These are phyloP conservation scores for Candida xyloterini DNA, from an alignment of 805 yeast genomes.

Conservation along the genomic window DNA sequence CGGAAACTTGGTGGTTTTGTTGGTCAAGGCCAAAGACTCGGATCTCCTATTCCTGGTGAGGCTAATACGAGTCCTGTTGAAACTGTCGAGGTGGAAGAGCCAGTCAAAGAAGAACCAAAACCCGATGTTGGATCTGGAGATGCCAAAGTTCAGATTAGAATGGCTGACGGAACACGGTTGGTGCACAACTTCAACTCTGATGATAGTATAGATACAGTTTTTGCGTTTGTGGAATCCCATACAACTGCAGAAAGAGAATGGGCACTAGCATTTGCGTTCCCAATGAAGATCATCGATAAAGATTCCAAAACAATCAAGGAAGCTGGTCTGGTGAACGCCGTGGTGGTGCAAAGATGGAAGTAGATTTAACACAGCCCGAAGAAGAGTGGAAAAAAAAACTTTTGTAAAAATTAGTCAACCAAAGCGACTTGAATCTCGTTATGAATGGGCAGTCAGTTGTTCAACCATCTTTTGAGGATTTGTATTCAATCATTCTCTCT, in stretches of 20 bases:
- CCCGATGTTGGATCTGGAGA: constrained; percentile 43
- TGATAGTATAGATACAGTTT: constrained; percentile 64
- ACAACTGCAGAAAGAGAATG: constrained; percentile 50
- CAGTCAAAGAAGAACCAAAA: constrained; percentile 12
- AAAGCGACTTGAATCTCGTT: not conserved
- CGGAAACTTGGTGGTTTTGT: constrained; percentile 54
- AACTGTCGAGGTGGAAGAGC: constrained; percentile 12
- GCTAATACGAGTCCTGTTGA: constrained; percentile 23
- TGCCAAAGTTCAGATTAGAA: constrained; percentile 73
- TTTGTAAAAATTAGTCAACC: constrained; percentile 1
- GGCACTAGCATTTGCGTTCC: constrained; percentile 75
- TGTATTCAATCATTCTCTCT: constrained; percentile 38
- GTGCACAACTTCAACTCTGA: constrained; percentile 60
- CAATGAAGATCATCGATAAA: constrained; percentile 67
- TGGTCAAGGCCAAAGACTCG: constrained; percentile 83
- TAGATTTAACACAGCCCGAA: constrained; percentile 17
- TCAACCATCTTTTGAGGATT: constrained; percentile 51
- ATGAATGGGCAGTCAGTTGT: constrained; percentile 25
- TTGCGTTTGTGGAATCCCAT: constrained; percentile 59
- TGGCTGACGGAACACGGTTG: constrained; percentile 75
- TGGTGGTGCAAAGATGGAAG: constrained; percentile 86
- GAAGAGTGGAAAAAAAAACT: constrained; percentile 1
- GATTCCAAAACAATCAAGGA: constrained; percentile 60
- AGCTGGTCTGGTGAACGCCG: constrained; percentile 78
- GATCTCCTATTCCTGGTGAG: constrained; percentile 86